Conservation (phyloP, 2,329 filamentous ascomycete species). For the Ophiostoma sp. region DNA sequence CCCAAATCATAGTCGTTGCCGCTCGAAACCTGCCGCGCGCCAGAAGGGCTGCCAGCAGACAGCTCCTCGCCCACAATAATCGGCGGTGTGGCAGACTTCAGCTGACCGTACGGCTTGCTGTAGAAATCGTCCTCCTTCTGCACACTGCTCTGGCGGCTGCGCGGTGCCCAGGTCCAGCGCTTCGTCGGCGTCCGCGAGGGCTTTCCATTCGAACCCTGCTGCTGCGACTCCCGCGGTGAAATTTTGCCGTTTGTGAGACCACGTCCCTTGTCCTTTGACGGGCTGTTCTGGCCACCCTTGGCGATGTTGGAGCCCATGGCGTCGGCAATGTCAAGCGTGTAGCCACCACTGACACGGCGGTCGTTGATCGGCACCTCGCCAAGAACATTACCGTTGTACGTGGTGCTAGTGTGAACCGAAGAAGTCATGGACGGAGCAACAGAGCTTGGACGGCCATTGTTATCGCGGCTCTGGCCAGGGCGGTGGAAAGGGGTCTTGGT, state of each 20-base stretch:
- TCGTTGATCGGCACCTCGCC: constrained; percentile 50
- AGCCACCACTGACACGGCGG: constrained; percentile 44
- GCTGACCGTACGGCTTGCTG: constrained; percentile 58
- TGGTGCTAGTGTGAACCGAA: constrained; percentile 26
- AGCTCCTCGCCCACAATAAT: constrained; percentile 47
- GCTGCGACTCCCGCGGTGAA: constrained; percentile 16
- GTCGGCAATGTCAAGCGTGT: constrained; percentile 27
- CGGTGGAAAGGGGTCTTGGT: constrained; percentile 34
- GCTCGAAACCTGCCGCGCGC: constrained; percentile 56
- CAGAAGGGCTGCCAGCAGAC: constrained; percentile 34
- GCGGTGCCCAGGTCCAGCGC: constrained; percentile 30
- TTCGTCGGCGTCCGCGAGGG: constrained; percentile 24
- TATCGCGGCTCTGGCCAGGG: constrained; percentile 31
- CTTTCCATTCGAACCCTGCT: neutral
- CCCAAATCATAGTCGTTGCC: constrained; percentile 55
- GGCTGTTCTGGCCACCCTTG: neutral
- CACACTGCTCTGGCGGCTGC: constrained; percentile 45
- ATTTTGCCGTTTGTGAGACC: constrained; percentile 15
- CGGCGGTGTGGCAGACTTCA: constrained; percentile 55
- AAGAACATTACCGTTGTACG: constrained; percentile 37
- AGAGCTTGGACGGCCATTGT: constrained; percentile 35
- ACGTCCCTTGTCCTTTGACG: neutral
- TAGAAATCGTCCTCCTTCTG: constrained; percentile 53
- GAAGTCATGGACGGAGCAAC: constrained; percentile 28
- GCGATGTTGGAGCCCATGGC: neutral